Evolutionary conservation across 2,329 filamentous ascomycete genomes (phyloP).

Genomic region (Colletotrichum cuscutae): DNA sequence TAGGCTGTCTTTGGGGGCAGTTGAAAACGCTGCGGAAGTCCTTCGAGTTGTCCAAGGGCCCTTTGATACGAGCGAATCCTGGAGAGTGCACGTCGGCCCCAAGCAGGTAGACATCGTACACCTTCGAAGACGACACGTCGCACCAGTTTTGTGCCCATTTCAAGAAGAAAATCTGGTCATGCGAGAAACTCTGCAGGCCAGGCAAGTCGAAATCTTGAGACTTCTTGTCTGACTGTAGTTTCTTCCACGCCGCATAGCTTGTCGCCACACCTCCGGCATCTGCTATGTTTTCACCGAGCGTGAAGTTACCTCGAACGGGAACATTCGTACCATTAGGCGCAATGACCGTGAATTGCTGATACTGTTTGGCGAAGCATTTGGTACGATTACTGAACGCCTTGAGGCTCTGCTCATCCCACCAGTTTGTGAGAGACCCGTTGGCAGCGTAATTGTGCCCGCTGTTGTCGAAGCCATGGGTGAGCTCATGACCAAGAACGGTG

Average conservation of each 20-base stretch:
- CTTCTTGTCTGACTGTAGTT: conserved; percentile 59
- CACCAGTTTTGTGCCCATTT: conserved; percentile 74
- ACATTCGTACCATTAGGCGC: conserved; percentile 65
- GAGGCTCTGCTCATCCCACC: conserved; percentile 72
- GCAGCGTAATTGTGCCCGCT: conserved; percentile 72
- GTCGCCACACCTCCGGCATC: conserved; percentile 74
- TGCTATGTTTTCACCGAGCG: conserved; percentile 77
- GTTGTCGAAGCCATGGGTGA: conserved; percentile 77
- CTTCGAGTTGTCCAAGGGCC: conserved; percentile 73
- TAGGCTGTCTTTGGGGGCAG: conserved; percentile 72
- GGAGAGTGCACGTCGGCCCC: conserved; percentile 74
- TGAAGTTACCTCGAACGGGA: conserved; percentile 70
- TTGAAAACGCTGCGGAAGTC: conserved; percentile 75
- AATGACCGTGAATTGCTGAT: conserved; percentile 66
- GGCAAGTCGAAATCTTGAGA: conserved; percentile 60
- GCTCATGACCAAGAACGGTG: conserved; percentile 73
- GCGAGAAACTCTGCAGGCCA: conserved; percentile 69
- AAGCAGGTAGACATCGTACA: conserved; percentile 61
- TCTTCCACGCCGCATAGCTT: conserved; percentile 74
- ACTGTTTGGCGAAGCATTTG: conserved; percentile 75
- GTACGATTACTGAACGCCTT: conserved; percentile 67
- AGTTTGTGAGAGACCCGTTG: conserved; percentile 71
- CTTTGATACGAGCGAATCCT: conserved; percentile 67
- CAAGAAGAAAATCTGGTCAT: conserved; percentile 77
- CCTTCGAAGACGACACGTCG: conserved; percentile 67